Evolutionary conservation across 768 basidiomycete species (phyloP), one percentile per base, ranked within the genome.

Genomic region (Dacryopinax primogenitus): DNA sequence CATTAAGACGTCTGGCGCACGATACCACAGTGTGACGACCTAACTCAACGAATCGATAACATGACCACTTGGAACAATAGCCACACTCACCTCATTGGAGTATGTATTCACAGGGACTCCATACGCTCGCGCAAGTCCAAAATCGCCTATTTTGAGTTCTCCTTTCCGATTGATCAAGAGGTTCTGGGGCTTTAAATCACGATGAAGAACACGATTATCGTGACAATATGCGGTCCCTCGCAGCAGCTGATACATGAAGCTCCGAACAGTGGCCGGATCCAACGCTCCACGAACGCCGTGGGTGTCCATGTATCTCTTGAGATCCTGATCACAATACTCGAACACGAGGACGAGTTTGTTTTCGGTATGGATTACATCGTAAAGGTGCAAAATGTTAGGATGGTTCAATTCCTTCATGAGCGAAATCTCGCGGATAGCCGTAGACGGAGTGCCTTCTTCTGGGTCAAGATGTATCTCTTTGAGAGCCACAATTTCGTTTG

Each of bases 341-440:
- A 98, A 99, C 69, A 99, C 94, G 66, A 99, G 88, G 68, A 97
- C 90, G 62, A 99, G 86, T 71, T 98, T 97, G 7, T 91, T 90
- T 77, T 99, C 96, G 18, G 94, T 98, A 76, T 99, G 96, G 68
- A 98, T 97, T 62, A 99, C 96, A 75, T 98, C 96, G 79, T 98
- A 88, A 21, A 99, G 84, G 71, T 96, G 86, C 73, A 99, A 92
- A 73, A 99, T 95, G 78, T 99, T 99, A 79, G 91, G 86, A 71
- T 99, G 96, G 76, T 96, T 96, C 72, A 99, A 86, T 74, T 99
- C 96, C 75, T 99, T 98, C 94, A 98, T 97, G 69, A 98, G 83
- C 41, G 91, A 94, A 71, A 99, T 98, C 80, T 99, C 96, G 58
- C 96, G 87, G 74, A 99, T 99, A 64, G 96, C 96, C 15, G 96